Percentiles rank a stretch among this genome's conserved stretches.
Conservation (phyloP, 2,329 filamentous ascomycete genomes). For the Thelonectria discophora region DNA sequence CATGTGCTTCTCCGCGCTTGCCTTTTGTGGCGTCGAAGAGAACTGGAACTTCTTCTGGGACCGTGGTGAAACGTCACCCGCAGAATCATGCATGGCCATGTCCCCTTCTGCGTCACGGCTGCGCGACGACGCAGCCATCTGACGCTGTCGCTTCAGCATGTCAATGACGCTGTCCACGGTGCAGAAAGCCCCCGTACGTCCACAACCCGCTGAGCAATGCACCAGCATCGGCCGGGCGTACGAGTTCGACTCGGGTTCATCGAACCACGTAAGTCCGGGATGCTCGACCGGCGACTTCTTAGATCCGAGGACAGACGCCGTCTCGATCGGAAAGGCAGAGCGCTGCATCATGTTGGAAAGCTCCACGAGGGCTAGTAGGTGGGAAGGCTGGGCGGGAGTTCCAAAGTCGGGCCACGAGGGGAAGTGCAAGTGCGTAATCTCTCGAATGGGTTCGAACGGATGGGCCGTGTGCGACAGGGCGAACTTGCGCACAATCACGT, state of each 20-base stretch:
- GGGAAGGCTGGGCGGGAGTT: constrained; percentile 85
- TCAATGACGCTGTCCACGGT: constrained; percentile 96
- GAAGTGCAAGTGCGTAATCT: constrained; percentile 95
- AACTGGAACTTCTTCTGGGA: constrained; percentile 39
- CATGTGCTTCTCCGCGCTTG: constrained; percentile 28
- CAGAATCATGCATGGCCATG: constrained; percentile 53
- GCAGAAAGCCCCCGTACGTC: constrained; percentile 94
- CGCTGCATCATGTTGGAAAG: constrained; percentile 80
- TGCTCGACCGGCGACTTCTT: constrained; percentile 43
- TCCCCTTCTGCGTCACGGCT: constrained; percentile 54
- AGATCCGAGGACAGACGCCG: constrained; percentile 47
- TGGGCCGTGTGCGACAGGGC: constrained; percentile 78
- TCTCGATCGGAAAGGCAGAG: constrained; percentile 60
- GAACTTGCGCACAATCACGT: constrained; percentile 87
- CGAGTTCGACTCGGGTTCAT: constrained; percentile 66
- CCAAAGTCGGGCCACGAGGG: constrained; percentile 98
- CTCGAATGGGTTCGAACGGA: constrained; percentile 86
- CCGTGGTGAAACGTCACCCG: constrained; percentile 43
- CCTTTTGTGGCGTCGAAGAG: constrained; percentile 26
- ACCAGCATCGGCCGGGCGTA: constrained; percentile 79
- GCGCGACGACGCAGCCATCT: constrained; percentile 40
- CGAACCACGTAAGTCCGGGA: constrained; percentile 56
- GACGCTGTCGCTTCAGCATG: constrained; percentile 88
- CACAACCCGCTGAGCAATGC: constrained; percentile 95
- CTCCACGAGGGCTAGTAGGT: constrained; percentile 89